phyloP scores from a whole-genome alignment of 2,329 filamentous ascomycete genomes.

The Orbilia brochopaga region DNA sequence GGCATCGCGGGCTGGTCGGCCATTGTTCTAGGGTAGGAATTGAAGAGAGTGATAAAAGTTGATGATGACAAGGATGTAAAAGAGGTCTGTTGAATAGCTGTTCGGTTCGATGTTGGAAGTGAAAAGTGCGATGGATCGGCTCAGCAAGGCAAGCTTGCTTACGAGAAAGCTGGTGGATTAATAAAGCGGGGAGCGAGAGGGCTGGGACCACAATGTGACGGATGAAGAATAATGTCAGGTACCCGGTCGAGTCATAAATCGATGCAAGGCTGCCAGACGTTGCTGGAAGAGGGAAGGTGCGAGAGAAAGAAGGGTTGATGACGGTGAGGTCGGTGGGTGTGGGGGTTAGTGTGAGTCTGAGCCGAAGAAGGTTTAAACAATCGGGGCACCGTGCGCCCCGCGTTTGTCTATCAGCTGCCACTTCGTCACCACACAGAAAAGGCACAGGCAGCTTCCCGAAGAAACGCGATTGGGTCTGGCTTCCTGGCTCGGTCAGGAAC shows the following conservation, averaged over 20 bases:
- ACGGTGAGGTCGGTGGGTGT: background rate
- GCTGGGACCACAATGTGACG: slow-evolving; percentile 5
- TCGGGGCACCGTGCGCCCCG: slow-evolving; percentile 1
- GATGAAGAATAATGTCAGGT: slow-evolving; percentile 13
- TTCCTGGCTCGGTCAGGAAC: no score
- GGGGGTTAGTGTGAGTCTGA: background rate
- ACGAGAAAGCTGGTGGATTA: no score
- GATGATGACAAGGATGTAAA: no score
- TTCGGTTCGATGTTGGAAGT: background rate
- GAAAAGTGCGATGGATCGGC: background rate
- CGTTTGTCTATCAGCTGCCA: slow-evolving; percentile 3
- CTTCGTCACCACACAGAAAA: background rate
- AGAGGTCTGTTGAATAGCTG: no score
- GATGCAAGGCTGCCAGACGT: background rate
- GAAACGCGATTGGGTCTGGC: no score
- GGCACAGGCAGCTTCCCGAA: background rate
- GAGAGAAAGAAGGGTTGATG: slow-evolving; percentile 2
- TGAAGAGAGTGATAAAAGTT: background rate
- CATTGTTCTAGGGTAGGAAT: slow-evolving; percentile 23
- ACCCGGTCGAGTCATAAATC: background rate
- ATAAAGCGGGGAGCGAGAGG: no score
- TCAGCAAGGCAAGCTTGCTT: no score
- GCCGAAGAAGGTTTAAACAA: background rate
- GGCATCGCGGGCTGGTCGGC: slow-evolving; percentile 31
- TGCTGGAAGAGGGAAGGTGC: background rate